Base-by-base conservation (phyloP, 1,139 yeast species). In the Taphrina pruni region DNA sequence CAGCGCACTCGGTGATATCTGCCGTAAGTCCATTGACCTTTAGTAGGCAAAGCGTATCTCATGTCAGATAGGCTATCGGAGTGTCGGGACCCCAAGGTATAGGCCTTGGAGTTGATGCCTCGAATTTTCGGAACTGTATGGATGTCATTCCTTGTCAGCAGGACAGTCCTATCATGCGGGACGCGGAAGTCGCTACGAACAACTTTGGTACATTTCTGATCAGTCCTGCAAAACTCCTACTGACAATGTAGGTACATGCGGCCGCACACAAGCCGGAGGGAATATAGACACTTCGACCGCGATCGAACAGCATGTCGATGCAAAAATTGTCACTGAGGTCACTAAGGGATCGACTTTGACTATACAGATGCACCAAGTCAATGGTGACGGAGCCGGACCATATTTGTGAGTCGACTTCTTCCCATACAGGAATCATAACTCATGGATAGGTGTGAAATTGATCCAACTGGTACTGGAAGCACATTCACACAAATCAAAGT, bases 71-170 rank as follows among this genome's bases (percentile, higher is more conserved):
- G 54, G 60, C 67, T 32, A 46, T 54, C 14, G 58, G 61, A 11
- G 46, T 58, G 5, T 58, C 62, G 11, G 62, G 55, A 17, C 52
- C 55, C 6, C 67, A 64, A 38, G 67, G 67, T 17, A 64, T 64
- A 11, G 67, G 67, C 2, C 61, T 64, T 11, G 67, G 67, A 32
- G 67, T 64, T 7, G 61, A 64, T 41, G 67, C 67, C 9, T 43
- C 54, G 11, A 64, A 64, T 45, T 64, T 54, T 20, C 43, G 67
- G n/a, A 64, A 64, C 36, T 64, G 67, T 39, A 64, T 64, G 67
- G 67, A 64, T 55, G 67, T 64, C 21, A 64, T 64, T 17, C 67
- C 67, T 6, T 64, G 67, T 43, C 67, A 64, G 46, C 67, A 64
- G 55, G 67, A 64, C 56, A 54, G 61, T 32, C 67, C 67, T 35